Conservation (phyloP, 495 filamentous ascomycete genomes). For the Cladorrhinum samala region DNA sequence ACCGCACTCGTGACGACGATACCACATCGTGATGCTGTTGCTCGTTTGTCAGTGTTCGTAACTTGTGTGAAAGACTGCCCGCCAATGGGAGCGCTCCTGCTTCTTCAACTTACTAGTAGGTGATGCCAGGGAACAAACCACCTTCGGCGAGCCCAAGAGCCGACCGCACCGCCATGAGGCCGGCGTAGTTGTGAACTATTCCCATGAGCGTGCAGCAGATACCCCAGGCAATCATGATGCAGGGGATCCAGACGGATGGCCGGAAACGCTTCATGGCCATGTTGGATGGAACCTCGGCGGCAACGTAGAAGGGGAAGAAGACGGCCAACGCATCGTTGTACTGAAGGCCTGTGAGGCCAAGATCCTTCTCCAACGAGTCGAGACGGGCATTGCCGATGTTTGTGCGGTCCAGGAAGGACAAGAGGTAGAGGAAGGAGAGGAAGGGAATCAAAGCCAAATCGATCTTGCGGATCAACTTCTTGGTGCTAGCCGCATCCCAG, state of each 20-base stretch:
- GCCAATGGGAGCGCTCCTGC: background rate
- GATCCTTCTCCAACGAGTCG: constrained; percentile 54
- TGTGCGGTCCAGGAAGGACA: constrained; percentile 71
- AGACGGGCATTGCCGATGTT: constrained; percentile 82
- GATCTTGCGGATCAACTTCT: constrained; percentile 44
- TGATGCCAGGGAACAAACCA: constrained; percentile 74
- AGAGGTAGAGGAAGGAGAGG: constrained; percentile 48
- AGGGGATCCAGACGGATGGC: constrained; percentile 56
- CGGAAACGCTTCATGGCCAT: constrained; percentile 53
- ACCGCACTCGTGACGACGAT: constrained; percentile 56
- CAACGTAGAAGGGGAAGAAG: constrained; percentile 80
- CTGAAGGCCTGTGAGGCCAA: constrained; percentile 55
- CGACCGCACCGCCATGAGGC: constrained; percentile 64
- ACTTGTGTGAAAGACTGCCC: background rate
- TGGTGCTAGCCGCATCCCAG: constrained; percentile 27
- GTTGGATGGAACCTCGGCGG: constrained; percentile 77
- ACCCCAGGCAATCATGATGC: constrained; percentile 52
- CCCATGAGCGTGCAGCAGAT: constrained; percentile 64
- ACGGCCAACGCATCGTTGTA: constrained; percentile 69
- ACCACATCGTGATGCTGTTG: constrained; percentile 63
- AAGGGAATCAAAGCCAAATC: constrained; percentile 49
- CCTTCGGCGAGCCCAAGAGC: constrained; percentile 73
- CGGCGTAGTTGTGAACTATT: constrained; percentile 61
- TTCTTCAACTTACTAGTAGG: constrained; percentile 47
- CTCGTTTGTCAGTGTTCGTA: background rate